phyloP scores from a whole-genome alignment of 2,329 filamentous ascomycete species.

The Phoma sp. region DNA sequence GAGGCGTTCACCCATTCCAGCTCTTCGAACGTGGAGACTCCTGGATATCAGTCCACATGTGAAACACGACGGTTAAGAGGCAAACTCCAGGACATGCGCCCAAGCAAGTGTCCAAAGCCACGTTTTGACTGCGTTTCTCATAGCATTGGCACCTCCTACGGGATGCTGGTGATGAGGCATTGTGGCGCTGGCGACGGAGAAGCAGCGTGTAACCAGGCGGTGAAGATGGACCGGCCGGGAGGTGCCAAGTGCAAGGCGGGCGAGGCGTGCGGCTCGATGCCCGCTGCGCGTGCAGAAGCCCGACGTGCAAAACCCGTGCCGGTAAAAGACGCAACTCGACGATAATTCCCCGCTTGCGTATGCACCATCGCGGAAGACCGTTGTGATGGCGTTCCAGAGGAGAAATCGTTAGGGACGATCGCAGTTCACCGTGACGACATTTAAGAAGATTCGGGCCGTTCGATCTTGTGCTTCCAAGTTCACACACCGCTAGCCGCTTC shows the following conservation, averaged over 20 bases:
- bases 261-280: slow-evolving; percentile 11
- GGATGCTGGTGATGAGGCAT: not conserved
- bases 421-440: not conserved
- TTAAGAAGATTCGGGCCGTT: slow-evolving; percentile 1
- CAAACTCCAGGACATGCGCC: slow-evolving; percentile 4
- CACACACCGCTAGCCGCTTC: not conserved
- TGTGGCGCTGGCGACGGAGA: slow-evolving; percentile 3
- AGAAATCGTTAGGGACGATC: slow-evolving; percentile 4
- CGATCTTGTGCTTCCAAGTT: not conserved
- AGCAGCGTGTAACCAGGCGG: slow-evolving; percentile 7
- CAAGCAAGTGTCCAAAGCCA: slow-evolving; percentile 12
- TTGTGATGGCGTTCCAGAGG: not conserved
- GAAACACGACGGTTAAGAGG: slow-evolving; percentile 11
- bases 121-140: slow-evolving; percentile 18
- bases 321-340: slow-evolving; percentile 2
- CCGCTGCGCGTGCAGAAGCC: slow-evolving; percentile 15
- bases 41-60: slow-evolving; percentile 22
- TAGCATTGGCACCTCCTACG: not conserved
- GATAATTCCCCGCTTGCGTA: slow-evolving; percentile 11
- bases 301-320: not conserved
- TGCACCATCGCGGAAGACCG: slow-evolving; percentile 7
- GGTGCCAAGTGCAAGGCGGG: slow-evolving; percentile 11
- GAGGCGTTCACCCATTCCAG: slow-evolving; percentile 16
- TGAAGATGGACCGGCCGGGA: not conserved
- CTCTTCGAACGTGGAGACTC: slow-evolving; percentile 14